A percentile compares a stretch with the other conserved stretches of the same genome.
Conservation (phyloP, 768 basidiomycete genomes). For the Leccinum aurantiacum region DNA sequence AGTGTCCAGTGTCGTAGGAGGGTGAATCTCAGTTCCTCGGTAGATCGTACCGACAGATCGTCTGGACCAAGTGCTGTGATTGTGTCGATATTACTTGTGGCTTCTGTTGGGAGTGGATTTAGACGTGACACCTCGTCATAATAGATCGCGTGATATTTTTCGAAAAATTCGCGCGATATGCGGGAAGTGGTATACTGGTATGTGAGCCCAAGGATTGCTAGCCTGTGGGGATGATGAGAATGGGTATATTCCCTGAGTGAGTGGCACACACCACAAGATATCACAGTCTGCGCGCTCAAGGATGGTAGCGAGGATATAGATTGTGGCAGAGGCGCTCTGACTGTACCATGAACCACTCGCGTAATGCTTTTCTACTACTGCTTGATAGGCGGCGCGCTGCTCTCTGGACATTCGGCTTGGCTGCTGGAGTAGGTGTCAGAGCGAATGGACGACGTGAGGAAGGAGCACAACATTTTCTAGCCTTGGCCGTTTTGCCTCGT, state of each 20-base stretch:
- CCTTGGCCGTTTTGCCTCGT: conserved; percentile 58
- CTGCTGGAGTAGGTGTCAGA: conserved; percentile 33
- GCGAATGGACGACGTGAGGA: not conserved
- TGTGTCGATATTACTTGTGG: conserved; percentile 38
- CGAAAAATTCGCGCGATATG: conserved; percentile 86
- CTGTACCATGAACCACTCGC: conserved; percentile 81
- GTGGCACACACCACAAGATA: conserved; percentile 70
- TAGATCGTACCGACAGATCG: conserved; percentile 76
- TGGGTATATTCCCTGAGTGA: not conserved
- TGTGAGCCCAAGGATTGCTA: conserved; percentile 91
- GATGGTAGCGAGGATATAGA: conserved; percentile 88
- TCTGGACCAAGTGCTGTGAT: conserved; percentile 69
- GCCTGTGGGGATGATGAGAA: conserved; percentile 46
- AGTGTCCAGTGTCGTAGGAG: conserved; percentile 97
- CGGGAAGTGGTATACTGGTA: conserved; percentile 87
- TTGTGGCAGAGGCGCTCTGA: conserved; percentile 84
- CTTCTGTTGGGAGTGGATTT: conserved; percentile 58
- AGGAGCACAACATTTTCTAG: conserved; percentile 43
- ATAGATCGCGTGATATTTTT: conserved; percentile 75
- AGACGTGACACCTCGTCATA: conserved; percentile 91
- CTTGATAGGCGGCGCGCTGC: conserved; percentile 62
- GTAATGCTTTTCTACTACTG: conserved; percentile 79
- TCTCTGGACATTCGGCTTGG: conserved; percentile 65
- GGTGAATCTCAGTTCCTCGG: conserved; percentile 91
- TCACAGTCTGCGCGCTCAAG: conserved; percentile 93